Evolutionary conservation across 2,329 filamentous ascomycete species (phyloP).

Genomic region (Colletotrichum nymphaeae): DNA sequence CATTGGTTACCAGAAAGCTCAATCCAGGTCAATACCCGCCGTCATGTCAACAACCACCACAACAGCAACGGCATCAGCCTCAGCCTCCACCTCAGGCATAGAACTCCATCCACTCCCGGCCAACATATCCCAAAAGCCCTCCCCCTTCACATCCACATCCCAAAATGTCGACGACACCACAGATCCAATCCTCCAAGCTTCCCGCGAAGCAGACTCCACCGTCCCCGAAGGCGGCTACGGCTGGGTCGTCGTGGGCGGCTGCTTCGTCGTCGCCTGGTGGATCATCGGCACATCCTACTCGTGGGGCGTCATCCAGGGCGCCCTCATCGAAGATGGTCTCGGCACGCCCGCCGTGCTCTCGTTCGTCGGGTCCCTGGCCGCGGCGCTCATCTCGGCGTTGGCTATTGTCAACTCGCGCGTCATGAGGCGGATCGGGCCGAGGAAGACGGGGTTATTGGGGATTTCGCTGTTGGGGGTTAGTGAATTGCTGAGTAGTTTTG

Average conservation of each 20-base stretch:
- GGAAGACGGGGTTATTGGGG: conserved; percentile 58
- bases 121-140: not conserved
- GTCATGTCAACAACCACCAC: conserved; percentile 24
- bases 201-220: conserved; percentile 55
- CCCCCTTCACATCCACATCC: not conserved
- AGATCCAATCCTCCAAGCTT: conserved; percentile 51
- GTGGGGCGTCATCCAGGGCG: conserved; percentile 71
- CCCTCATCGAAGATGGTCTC: conserved; percentile 61
- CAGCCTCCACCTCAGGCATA: conserved; percentile 23
- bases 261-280: conserved; percentile 66
- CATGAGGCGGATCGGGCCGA: conserved; percentile 60
- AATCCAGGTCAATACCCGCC: not conserved
- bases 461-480: conserved; percentile 61
- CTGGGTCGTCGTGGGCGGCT: conserved; percentile 64
- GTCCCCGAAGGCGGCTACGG: conserved; percentile 67
- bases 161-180: not conserved
- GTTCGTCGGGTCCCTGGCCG: conserved; percentile 67
- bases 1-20: not conserved
- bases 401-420: conserved; percentile 65
- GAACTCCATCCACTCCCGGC: conserved; percentile 10
- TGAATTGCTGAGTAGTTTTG: conserved; percentile 56
- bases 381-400: conserved; percentile 61
- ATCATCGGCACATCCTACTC: conserved; percentile 66
- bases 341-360: conserved; percentile 63
- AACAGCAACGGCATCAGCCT: conserved; percentile 5